Percentiles rank a stretch among this genome's conserved stretches.
phyloP scores from a whole-genome alignment of 805 yeast species.

The Zygotorulaspora sp. region DNA sequence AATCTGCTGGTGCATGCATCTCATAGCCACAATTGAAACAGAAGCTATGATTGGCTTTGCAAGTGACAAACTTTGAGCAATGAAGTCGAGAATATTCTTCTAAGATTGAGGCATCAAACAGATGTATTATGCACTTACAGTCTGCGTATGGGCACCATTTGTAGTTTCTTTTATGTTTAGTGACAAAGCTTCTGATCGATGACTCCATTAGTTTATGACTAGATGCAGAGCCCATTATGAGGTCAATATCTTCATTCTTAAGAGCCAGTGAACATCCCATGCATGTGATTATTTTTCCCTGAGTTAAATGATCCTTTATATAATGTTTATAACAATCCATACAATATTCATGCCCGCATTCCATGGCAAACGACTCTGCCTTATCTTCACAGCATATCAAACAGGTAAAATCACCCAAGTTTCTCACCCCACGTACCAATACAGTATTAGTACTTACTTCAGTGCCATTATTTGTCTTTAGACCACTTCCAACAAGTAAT shows the following conservation, averaged over 20 bases:
- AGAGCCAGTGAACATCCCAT: slow-evolving; percentile 50
- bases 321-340: slow-evolving; percentile 61
- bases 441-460: not conserved
- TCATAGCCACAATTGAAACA: slow-evolving; percentile 74
- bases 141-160: slow-evolving; percentile 87
- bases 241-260: slow-evolving; percentile 39
- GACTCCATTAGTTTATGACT: slow-evolving; percentile 33
- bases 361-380: slow-evolving; percentile 44
- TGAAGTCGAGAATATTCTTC: slow-evolving; percentile 28
- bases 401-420: slow-evolving; percentile 43
- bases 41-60: slow-evolving; percentile 63
- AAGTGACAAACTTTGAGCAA: slow-evolving; percentile 61
- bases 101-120: slow-evolving; percentile 30
- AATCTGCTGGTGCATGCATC: slow-evolving; percentile 82
- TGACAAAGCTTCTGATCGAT: slow-evolving; percentile 48
- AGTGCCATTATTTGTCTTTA: slow-evolving; percentile 11
- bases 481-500: slow-evolving; percentile 36
- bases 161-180: slow-evolving; percentile 43
- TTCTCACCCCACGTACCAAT: slow-evolving; percentile 14
- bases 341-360: slow-evolving; percentile 73
- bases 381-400: slow-evolving; percentile 67
- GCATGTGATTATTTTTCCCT: slow-evolving; percentile 55
- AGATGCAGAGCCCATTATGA: slow-evolving; percentile 36
- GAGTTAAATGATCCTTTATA: slow-evolving; percentile 41
- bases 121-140: slow-evolving; percentile 56